A percentile compares a stretch with the other conserved stretches of the same genome.
Conservation (phyloP, 2,329 filamentous ascomycete species). For the Penicillium glabrum region DNA sequence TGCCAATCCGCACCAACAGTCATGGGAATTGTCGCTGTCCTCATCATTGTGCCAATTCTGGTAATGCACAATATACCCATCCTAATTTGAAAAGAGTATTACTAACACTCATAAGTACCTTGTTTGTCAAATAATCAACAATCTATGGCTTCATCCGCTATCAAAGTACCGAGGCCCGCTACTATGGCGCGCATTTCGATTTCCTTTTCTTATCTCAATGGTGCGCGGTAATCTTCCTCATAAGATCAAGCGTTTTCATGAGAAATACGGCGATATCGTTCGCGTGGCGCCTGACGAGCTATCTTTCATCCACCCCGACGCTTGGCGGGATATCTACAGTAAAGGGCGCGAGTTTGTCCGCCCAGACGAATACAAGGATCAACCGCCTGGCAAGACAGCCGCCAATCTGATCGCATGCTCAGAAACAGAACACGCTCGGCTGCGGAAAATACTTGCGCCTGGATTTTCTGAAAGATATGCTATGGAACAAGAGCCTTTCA, state of each 20-base stretch:
- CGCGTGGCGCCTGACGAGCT: not conserved
- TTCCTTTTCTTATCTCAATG: not conserved
- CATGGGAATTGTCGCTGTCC: not conserved
- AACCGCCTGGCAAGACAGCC: not conserved
- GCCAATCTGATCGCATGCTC: not conserved
- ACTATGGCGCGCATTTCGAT: not conserved
- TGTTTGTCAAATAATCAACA: not conserved
- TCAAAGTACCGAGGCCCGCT: not conserved
- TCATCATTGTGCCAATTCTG: not conserved
- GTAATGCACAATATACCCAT: not conserved
- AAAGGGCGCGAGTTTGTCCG: not conserved
- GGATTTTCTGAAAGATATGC: not conserved
- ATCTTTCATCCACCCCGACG: not conserved
- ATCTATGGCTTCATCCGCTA: not conserved
- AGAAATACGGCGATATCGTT: not conserved
- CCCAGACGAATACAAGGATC: not conserved
- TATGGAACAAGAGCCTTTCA: not conserved
- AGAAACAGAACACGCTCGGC: not conserved
- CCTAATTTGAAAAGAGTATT: not conserved
- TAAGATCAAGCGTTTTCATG: not conserved
- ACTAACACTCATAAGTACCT: not conserved
- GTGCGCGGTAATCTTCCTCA: not conserved
- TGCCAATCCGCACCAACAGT: not conserved
- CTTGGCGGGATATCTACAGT: not conserved
- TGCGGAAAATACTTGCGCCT: not conserved